Conservation (phyloP, 306 rosid genomes). For the Cicer arietinum region DNA sequence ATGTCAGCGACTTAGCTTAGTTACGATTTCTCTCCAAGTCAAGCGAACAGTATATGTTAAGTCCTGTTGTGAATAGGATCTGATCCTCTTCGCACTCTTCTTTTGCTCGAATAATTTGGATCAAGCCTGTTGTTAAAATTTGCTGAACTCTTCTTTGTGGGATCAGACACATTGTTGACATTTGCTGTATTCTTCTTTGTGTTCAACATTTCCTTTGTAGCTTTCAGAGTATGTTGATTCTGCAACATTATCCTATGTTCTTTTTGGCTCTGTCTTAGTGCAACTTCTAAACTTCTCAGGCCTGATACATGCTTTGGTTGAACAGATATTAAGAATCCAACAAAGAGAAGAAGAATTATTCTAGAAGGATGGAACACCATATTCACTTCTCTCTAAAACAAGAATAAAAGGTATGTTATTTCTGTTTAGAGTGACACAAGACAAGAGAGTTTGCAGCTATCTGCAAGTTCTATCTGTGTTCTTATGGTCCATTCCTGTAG, state of each 20-base stretch:
- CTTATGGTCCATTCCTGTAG: slow-evolving; percentile 73
- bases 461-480: slow-evolving; percentile 40
- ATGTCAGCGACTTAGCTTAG: slow-evolving; percentile 42
- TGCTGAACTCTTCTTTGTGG: slow-evolving; percentile 53
- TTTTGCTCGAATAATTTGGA: slow-evolving; percentile 77
- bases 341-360: slow-evolving; percentile 60
- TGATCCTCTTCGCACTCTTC: slow-evolving; percentile 83
- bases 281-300: slow-evolving; percentile 57
- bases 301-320: slow-evolving; percentile 57
- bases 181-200: slow-evolving; percentile 53
- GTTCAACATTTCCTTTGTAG: slow-evolving; percentile 51
- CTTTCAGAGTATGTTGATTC: slow-evolving; percentile 52
- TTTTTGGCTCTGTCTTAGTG: slow-evolving; percentile 53
- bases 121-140: slow-evolving; percentile 54
- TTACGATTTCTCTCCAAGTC: slow-evolving; percentile 44
- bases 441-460: slow-evolving; percentile 50
- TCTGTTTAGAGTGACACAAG: slow-evolving; percentile 52
- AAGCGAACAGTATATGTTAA: slow-evolving; percentile 46
- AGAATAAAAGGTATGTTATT: slow-evolving; percentile 50
- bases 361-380: slow-evolving; percentile 64
- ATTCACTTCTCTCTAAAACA: slow-evolving; percentile 51
- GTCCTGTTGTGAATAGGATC: slow-evolving; percentile 95
- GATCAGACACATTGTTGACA: slow-evolving; percentile 47
- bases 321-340: slow-evolving; percentile 59
- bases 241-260: slow-evolving; percentile 46